Evolutionary conservation across 495 filamentous ascomycete genomes (phyloP).

Genomic region (Penicillium lividum): DNA sequence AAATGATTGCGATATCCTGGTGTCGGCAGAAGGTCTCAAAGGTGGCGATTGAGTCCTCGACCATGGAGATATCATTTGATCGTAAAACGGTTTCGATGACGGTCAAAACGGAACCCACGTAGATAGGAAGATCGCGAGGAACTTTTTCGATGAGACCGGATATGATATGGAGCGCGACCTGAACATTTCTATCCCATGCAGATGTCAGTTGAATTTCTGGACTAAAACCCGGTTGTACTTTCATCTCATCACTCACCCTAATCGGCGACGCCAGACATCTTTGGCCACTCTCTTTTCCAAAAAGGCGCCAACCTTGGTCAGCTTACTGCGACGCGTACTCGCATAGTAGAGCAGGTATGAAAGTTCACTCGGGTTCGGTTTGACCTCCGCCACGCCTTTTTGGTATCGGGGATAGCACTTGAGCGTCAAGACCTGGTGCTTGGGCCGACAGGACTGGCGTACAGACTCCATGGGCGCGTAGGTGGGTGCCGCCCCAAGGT

Average conservation of each 20-base stretch:
- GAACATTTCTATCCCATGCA: conserved; percentile 67
- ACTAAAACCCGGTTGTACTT: background rate
- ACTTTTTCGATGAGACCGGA: conserved; percentile 88
- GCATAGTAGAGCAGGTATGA: conserved; percentile 95
- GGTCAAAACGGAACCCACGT: conserved; percentile 74
- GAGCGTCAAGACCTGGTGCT: conserved; percentile 88
- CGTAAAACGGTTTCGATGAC: conserved; percentile 75
- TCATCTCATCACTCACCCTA: conserved; percentile 62
- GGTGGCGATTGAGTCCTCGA: conserved; percentile 80
- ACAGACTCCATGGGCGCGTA: conserved; percentile 55
- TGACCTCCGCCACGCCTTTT: conserved; percentile 85
- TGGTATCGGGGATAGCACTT: conserved; percentile 92
- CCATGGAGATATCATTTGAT: conserved; percentile 81
- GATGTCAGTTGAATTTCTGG: conserved; percentile 12
- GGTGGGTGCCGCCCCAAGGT: conserved; percentile 9
- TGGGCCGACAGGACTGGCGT: conserved; percentile 71
- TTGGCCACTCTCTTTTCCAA: conserved; percentile 85
- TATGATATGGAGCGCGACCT: conserved; percentile 87
- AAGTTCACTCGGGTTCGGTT: conserved; percentile 90
- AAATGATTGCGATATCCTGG: conserved; percentile 74
- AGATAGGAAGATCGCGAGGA: conserved; percentile 84
- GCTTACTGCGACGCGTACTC: conserved; percentile 86
- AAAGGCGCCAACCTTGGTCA: conserved; percentile 90
- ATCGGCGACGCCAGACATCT: conserved; percentile 78
- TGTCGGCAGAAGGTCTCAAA: conserved; percentile 82